Percentiles rank a stretch among this genome's conserved stretches.
Conservation (phyloP, 2,329 filamentous ascomycete species). For the Podosphaera leucotricha region DNA sequence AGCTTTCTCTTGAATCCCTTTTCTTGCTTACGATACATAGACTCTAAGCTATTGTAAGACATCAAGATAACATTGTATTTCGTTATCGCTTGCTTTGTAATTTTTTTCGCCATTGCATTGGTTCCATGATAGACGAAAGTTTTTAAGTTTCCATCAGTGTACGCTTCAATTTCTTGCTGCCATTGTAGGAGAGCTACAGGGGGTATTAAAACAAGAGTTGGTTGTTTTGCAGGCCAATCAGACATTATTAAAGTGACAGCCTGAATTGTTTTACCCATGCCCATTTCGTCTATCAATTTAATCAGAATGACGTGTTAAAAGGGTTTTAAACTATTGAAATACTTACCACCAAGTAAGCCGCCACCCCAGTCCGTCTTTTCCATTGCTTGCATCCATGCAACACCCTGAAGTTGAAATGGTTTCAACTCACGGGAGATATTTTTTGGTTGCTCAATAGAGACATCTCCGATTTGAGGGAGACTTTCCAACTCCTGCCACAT, state of each 20-base stretch:
- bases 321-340: neutral
- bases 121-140: conserved; percentile 80
- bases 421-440: conserved; percentile 70
- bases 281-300: conserved; percentile 53
- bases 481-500: conserved; percentile 68
- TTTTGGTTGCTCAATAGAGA: conserved; percentile 44
- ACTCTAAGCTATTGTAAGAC: conserved; percentile 82
- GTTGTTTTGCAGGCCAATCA: conserved; percentile 64
- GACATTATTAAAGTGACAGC: conserved; percentile 97
- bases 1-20: conserved; percentile 71
- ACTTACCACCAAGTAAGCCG: conserved; percentile 52
- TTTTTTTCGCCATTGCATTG: conserved; percentile 57
- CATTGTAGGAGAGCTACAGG: conserved; percentile 93
- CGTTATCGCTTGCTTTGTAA: conserved; percentile 51
- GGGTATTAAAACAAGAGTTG: conserved; percentile 71
- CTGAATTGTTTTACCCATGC: conserved; percentile 95
- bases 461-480: conserved; percentile 38
- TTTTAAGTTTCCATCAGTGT: conserved; percentile 75
- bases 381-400: conserved; percentile 87
- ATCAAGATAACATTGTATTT: conserved; percentile 89
- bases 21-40: conserved; percentile 73
- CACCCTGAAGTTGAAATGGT: conserved; percentile 76
- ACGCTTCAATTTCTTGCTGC: conserved; percentile 55
- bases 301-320: neutral
- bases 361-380: conserved; percentile 70